These are phyloP conservation scores for Austroboletus novae-zelandiae DNA, from an alignment of 1,284 basidiomycete species.

Conservation along the genomic window DNA sequence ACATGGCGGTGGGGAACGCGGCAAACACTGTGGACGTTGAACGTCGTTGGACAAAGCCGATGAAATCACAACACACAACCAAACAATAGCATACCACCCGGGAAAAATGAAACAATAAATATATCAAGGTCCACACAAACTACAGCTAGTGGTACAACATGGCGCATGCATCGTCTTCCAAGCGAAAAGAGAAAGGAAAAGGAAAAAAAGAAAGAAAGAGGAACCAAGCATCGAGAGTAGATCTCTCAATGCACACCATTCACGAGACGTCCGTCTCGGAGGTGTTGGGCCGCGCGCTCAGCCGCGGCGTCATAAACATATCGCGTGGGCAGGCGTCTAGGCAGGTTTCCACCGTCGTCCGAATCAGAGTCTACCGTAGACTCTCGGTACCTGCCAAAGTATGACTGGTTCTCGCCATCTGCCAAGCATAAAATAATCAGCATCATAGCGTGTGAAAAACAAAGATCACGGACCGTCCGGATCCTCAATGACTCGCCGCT, in stretches of 20 bases:
- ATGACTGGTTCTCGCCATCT: slow-evolving; percentile 44
- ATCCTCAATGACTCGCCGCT: slow-evolving; percentile 43
- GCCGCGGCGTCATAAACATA: slow-evolving; percentile 82
- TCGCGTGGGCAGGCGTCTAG: slow-evolving; percentile 48
- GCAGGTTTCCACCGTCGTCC: slow-evolving; percentile 34
- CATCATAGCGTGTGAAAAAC: not conserved
- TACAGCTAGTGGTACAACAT: slow-evolving; percentile 33
- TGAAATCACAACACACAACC: slow-evolving; percentile 16
- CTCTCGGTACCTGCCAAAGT: slow-evolving; percentile 38
- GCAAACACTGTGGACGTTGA: not conserved
- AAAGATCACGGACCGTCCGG: not conserved
- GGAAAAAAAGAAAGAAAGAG: too few relatives aligned
- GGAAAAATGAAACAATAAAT: slow-evolving; percentile 22
- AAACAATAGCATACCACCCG: slow-evolving; percentile 20
- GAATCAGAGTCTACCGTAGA: slow-evolving; percentile 37
- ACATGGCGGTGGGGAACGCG: slow-evolving; percentile 16
- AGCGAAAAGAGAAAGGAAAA: not conserved
- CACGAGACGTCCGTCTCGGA: slow-evolving; percentile 43
- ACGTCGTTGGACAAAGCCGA: slow-evolving; percentile 2
- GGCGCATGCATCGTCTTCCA: slow-evolving; percentile 17
- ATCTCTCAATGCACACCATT: slow-evolving; percentile 38
- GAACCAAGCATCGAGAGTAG: not conserved
- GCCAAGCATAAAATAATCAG: slow-evolving; percentile 1
- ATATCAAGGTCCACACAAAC: slow-evolving; percentile 11
- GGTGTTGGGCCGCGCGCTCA: slow-evolving; percentile 63